Evolutionary conservation across 176 grass and related monocot genomes (phyloP), one percentile per base, ranked within the genome.

Genomic region (Olyra latifolia): DNA sequence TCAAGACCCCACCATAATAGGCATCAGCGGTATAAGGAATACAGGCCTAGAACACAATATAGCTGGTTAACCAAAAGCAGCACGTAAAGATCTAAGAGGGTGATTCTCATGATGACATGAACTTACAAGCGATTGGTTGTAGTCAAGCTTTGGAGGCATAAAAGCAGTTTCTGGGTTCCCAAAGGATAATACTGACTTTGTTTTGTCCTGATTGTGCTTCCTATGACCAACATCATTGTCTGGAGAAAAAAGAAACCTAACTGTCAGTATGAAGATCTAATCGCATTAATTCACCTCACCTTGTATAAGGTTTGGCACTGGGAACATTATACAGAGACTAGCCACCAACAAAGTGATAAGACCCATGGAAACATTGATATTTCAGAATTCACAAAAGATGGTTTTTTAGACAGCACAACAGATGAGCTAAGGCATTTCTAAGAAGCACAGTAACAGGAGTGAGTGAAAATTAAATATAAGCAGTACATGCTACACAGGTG

Each of bases 81-180:
- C 13, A n/a, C n/a, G 28, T 54, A 47, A 47, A 19, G 23, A 62
- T 78, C 67, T 65, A 87, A 55, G 39, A 84, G 55, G 67, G 40
- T 19, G 53, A 62, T 66, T 28, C 41, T 62, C 81, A 24, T 0
- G 1, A 63, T 72, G 57, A 43, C 7, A 80, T 56, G 23, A 79
- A 80, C 92, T 94, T 91, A 94, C 92, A 73, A 89, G 86, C 45
- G 92, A 76, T 64, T 84, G 81, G 68, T 4, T 89, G 72, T 78
- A 80, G 62, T 85, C 50, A 55, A 87, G 6, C 29, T 85, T 89
- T 67, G 73, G 73, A 25, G 77, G 19, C 16, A 59, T 46, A 74
- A 84, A 87, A 52, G 64, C 60, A 79, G 54, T 57, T 75, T 84
- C 92, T 85, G 66, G 63, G 39, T 72, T 85, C 43, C 78, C 86